phyloP scores from a whole-genome alignment of 306 rosid genomes.

The Bauhinia variegata region DNA sequence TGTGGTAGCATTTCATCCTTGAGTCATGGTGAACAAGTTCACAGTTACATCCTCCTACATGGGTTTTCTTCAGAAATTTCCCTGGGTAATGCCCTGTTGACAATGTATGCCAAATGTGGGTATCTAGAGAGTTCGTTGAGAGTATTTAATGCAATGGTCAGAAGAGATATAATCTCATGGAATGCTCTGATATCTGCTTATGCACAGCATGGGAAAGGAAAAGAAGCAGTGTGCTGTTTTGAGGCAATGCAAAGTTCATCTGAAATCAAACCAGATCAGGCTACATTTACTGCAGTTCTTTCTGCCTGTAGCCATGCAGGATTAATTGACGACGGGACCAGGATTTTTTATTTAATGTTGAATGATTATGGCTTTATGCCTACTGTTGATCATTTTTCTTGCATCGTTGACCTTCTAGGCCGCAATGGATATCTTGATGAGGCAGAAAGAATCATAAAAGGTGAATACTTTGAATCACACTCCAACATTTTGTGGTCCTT shows the following conservation, averaged over 20 bases:
- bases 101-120: conserved; percentile 83
- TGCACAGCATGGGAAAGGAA: conserved; percentile 74
- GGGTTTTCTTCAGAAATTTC: conserved; percentile 50
- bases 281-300: conserved; percentile 76
- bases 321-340: conserved; percentile 62
- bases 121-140: conserved; percentile 53
- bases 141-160: conserved; percentile 64
- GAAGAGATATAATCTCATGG: conserved; percentile 72
- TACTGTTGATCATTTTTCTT: conserved; percentile 71
- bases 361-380: conserved; percentile 48
- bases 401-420: conserved; percentile 76
- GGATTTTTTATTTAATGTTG: conserved; percentile 65
- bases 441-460: conserved; percentile 60
- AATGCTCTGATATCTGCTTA: conserved; percentile 80
- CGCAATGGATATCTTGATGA: conserved; percentile 77
- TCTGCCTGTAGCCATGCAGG: conserved; percentile 84
- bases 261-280: conserved; percentile 61
- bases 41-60: conserved; percentile 55
- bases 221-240: conserved; percentile 66
- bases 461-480: conserved; percentile 55
- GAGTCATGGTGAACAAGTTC: conserved; percentile 71
- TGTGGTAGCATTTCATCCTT: conserved; percentile 66
- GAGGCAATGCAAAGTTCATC: conserved; percentile 58
- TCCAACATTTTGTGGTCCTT: conserved; percentile 75
- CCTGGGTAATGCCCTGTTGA: conserved; percentile 62